Percentiles rank a stretch among this genome's conserved stretches.
Evolutionary conservation across 371 early-diverging fungal genomes (phyloP).

Genomic region (Thermomucor indicae-seudaticae): DNA sequence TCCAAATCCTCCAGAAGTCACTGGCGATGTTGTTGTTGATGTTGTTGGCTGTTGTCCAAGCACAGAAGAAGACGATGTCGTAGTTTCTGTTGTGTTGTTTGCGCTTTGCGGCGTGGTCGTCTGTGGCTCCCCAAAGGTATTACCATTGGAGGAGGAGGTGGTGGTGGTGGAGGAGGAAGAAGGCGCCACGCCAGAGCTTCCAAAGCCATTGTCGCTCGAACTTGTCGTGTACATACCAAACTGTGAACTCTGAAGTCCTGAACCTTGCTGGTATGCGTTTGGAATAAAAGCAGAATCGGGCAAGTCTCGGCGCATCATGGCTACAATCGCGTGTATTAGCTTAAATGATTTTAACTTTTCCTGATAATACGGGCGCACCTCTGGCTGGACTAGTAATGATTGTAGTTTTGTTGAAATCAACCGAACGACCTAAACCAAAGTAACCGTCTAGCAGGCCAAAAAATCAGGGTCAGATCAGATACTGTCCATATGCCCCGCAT

Average conservation of each 20-base stretch:
- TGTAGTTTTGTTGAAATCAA: slow-evolving; percentile 23
- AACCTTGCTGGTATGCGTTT: slow-evolving; percentile 35
- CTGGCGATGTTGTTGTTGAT: neutral
- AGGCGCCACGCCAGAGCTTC: slow-evolving; percentile 23
- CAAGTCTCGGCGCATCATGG: slow-evolving; percentile 6
- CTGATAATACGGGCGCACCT: slow-evolving; percentile 7
- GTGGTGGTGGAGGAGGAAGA: neutral
- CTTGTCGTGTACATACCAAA: slow-evolving; percentile 38
- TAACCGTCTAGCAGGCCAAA: slow-evolving; percentile 31
- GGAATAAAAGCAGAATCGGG: slow-evolving; percentile 31
- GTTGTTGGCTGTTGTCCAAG: neutral
- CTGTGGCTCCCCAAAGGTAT: too few relatives aligned
- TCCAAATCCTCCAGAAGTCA: slow-evolving; percentile 31
- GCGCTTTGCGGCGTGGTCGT: too few relatives aligned
- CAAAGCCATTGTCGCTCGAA: slow-evolving; percentile 14
- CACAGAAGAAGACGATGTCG: too few relatives aligned
- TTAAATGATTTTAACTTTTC: too few relatives aligned
- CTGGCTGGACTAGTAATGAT: slow-evolving; percentile 17
- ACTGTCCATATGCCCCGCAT: neutral
- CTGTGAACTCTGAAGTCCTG: slow-evolving; percentile 32
- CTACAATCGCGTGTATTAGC: too few relatives aligned
- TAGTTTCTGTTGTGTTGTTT: too few relatives aligned
- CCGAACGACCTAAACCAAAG: slow-evolving; percentile 39
- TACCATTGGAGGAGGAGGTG: neutral
- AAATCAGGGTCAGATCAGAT: neutral